Evolutionary conservation across 2,329 filamentous ascomycete species (phyloP).

Genomic region (Beauveria sp.): DNA sequence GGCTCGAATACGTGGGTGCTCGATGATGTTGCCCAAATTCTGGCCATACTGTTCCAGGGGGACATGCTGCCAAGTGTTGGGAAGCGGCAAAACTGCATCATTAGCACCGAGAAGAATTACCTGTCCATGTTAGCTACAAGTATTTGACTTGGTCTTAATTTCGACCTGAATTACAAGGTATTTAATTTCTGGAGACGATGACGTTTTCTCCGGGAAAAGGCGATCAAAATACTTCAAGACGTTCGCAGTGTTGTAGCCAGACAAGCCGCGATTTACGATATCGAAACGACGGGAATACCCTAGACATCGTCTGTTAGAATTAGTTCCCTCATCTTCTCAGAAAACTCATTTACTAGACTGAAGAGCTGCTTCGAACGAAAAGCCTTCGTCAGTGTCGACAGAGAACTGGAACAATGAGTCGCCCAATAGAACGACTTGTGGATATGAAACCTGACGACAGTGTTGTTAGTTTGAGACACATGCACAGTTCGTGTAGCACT

Average conservation of each 20-base stretch:
- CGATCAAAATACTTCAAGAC: constrained; percentile 60
- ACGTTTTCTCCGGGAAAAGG: constrained; percentile 60
- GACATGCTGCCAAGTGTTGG: constrained; percentile 64
- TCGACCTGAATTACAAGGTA: constrained; percentile 46
- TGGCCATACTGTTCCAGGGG: constrained; percentile 65
- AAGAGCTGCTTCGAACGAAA: constrained; percentile 66
- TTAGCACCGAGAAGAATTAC: constrained; percentile 83
- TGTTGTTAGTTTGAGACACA: not conserved
- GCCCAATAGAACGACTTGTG: constrained; percentile 77
- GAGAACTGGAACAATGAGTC: constrained; percentile 78
- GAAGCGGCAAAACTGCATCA: constrained; percentile 64
- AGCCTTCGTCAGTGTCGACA: constrained; percentile 54
- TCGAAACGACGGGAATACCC: constrained; percentile 72
- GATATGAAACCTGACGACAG: constrained; percentile 44
- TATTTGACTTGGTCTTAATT: not conserved
- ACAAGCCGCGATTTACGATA: constrained; percentile 80
- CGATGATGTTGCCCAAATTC: constrained; percentile 66
- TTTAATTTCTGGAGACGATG: constrained; percentile 50
- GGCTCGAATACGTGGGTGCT: constrained; percentile 58
- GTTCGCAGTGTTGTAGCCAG: constrained; percentile 76
- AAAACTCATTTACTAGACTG: constrained; percentile 46
- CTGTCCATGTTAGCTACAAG: constrained; percentile 32
- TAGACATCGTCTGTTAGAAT: constrained; percentile 24
- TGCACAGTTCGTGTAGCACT: not conserved
- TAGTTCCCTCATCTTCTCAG: not conserved